Evolutionary conservation across 2,329 filamentous ascomycete species (phyloP).

Genomic region (Xylaria arbuscula): DNA sequence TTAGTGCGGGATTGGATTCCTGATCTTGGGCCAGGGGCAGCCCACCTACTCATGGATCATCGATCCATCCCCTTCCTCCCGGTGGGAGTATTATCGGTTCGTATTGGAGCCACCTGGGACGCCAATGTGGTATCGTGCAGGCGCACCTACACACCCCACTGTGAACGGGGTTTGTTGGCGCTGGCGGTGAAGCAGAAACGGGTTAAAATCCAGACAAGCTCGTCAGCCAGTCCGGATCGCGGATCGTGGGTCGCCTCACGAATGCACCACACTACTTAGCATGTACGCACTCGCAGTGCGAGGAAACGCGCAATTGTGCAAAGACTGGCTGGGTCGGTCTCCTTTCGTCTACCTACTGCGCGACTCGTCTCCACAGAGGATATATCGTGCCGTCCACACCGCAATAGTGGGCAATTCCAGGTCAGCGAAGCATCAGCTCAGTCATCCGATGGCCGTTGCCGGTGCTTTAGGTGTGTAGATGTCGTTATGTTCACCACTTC

Average conservation of each 20-base stretch:
- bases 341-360: slow-evolving; percentile 11
- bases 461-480: not conserved
- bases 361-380: slow-evolving; percentile 23
- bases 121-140: slow-evolving; percentile 34
- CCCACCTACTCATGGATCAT: slow-evolving; percentile 29
- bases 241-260: slow-evolving; percentile 17
- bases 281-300: slow-evolving; percentile 28
- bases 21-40: slow-evolving; percentile 29
- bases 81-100: slow-evolving; percentile 32
- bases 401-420: slow-evolving; percentile 29
- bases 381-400: slow-evolving; percentile 26
- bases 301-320: slow-evolving; percentile 6
- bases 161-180: slow-evolving; percentile 19
- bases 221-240: slow-evolving; percentile 9
- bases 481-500: slow-evolving; percentile 4
- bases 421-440: slow-evolving; percentile 28
- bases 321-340: slow-evolving; percentile 8
- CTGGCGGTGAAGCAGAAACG: slow-evolving; percentile 23
- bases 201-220: slow-evolving; percentile 9
- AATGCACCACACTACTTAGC: not conserved
- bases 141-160: slow-evolving; percentile 16
- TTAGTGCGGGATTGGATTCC: slow-evolving; percentile 32
- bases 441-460: slow-evolving; percentile 17
- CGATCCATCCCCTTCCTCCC: slow-evolving; percentile 29
- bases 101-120: slow-evolving; percentile 37